Evolutionary conservation across 306 rosid genomes (phyloP).

Genomic region (Urtica urens): DNA sequence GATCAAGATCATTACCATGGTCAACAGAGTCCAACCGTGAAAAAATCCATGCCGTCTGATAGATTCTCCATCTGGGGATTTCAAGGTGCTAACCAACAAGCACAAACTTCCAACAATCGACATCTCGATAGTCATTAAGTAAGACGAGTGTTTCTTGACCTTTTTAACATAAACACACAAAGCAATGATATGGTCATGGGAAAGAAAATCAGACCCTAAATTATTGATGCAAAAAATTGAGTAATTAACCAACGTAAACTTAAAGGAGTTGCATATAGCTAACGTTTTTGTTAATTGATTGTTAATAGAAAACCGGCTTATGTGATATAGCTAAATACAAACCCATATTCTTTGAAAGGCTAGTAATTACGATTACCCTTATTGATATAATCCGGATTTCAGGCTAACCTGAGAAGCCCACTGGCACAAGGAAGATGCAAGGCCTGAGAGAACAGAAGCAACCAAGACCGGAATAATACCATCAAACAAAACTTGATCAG

Average conservation of each 20-base stretch:
- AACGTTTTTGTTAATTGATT: no score
- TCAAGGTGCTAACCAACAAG: conserved; percentile 57
- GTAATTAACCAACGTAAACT: no score
- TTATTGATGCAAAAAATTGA: conserved; percentile 8
- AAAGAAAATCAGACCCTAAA: conserved; percentile 1
- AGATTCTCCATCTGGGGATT: conserved; percentile 92
- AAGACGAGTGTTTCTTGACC: conserved; percentile 95
- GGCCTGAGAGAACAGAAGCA: conserved; percentile 90
- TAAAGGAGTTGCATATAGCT: no score
- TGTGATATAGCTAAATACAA: no score
- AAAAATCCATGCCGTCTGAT: conserved; percentile 65
- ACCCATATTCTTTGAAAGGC: no score
- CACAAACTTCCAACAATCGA: conserved; percentile 82
- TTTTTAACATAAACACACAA: conserved; percentile 28
- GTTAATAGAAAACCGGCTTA: no score
- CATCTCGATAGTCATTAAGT: conserved; percentile 96
- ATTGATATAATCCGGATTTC: no score
- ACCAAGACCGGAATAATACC: conserved; percentile 86
- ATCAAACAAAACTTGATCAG: conserved; percentile 66
- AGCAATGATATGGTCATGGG: conserved; percentile 5
- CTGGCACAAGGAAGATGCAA: conserved; percentile 92
- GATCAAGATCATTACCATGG: conserved; percentile 48
- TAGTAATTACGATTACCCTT: no score
- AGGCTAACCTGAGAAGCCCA: conserved; percentile 95
- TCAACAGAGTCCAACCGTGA: conserved; percentile 73